A percentile compares a stretch with the other conserved stretches of the same genome.
Evolutionary conservation across 345 rosid species (phyloP).

Genomic region (Garcia nutans): DNA sequence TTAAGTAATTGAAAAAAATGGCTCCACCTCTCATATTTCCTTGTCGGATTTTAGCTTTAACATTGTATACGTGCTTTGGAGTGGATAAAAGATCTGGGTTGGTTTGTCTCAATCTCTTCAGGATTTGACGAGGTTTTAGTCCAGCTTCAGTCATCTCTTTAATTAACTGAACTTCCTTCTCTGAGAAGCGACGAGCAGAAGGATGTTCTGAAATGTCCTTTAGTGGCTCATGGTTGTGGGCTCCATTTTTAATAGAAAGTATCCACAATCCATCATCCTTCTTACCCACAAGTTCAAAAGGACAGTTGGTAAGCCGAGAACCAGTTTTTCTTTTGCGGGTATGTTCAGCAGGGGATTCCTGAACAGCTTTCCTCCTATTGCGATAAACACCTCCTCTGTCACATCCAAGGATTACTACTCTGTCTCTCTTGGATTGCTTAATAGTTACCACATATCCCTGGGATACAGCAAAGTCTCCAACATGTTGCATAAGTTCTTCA

Average conservation of each 20-base stretch:
- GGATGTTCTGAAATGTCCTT: slow-evolving; percentile 68
- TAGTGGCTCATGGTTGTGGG: slow-evolving; percentile 67
- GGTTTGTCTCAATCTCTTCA: slow-evolving; percentile 64
- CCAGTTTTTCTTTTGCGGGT: slow-evolving; percentile 49
- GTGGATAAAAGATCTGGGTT: slow-evolving; percentile 66
- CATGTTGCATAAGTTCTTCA: slow-evolving; percentile 56
- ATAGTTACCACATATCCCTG: slow-evolving; percentile 63
- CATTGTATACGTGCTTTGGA: slow-evolving; percentile 75
- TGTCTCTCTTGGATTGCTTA: slow-evolving; percentile 59
- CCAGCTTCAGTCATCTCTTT: slow-evolving; percentile 79
- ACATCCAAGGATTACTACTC: slow-evolving; percentile 59
- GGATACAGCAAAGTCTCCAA: slow-evolving; percentile 52
- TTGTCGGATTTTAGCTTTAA: slow-evolving; percentile 66
- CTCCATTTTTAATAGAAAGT: slow-evolving; percentile 55
- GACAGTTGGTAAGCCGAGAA: slow-evolving; percentile 67
- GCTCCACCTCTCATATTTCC: slow-evolving; percentile 51
- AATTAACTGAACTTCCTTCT: slow-evolving; percentile 52
- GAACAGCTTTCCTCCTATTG: slow-evolving; percentile 50
- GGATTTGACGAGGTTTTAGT: slow-evolving; percentile 66
- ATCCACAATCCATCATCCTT: slow-evolving; percentile 69
- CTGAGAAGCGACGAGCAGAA: slow-evolving; percentile 59
- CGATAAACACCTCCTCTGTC: slow-evolving; percentile 66
- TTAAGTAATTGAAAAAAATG: not conserved
- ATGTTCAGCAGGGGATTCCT: slow-evolving; percentile 44
- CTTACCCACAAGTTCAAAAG: slow-evolving; percentile 66